Percentiles rank a stretch among this genome's conserved stretches.
phyloP scores from a whole-genome alignment of 1,284 basidiomycete species.

The Golubevia pallescens region DNA sequence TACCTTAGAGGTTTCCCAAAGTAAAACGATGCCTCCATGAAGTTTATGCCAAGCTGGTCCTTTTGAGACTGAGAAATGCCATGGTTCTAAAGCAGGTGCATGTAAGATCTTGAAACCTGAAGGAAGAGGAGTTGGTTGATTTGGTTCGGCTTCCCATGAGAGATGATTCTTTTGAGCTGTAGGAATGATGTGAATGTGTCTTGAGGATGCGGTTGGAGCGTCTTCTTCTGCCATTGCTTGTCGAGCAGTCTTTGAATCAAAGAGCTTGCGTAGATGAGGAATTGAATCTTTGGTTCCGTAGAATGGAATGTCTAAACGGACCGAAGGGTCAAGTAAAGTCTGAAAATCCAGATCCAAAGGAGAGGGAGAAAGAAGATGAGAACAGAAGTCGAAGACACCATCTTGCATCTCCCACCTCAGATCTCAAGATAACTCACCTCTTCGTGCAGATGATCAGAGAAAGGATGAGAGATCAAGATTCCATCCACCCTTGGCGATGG shows the following conservation, averaged over 20 bases:
- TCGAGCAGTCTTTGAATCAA: neutral
- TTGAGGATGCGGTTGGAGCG: neutral
- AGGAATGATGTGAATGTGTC: neutral
- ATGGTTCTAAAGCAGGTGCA: too few relatives aligned
- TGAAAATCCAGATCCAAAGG: neutral
- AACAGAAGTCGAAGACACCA: too few relatives aligned
- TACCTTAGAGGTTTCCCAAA: too few relatives aligned
- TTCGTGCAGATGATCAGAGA: neutral
- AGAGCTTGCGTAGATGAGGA: neutral
- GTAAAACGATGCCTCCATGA: too few relatives aligned
- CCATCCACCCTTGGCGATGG: neutral
- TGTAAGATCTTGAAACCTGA: too few relatives aligned
- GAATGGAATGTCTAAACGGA: neutral
- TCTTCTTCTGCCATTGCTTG: neutral
- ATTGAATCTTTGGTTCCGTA: neutral
- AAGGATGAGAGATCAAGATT: neutral
- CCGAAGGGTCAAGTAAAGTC: neutral
- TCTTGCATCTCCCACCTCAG: too few relatives aligned
- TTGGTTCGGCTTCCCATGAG: neutral
- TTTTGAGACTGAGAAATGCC: too few relatives aligned
- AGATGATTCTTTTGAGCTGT: neutral
- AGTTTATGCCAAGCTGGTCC: too few relatives aligned
- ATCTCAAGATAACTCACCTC: too few relatives aligned
- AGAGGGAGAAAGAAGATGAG: too few relatives aligned
- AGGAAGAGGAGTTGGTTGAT: neutral